Conservation (phyloP, 1,284 basidiomycete genomes). For the Trichosporon asahii region DNA sequence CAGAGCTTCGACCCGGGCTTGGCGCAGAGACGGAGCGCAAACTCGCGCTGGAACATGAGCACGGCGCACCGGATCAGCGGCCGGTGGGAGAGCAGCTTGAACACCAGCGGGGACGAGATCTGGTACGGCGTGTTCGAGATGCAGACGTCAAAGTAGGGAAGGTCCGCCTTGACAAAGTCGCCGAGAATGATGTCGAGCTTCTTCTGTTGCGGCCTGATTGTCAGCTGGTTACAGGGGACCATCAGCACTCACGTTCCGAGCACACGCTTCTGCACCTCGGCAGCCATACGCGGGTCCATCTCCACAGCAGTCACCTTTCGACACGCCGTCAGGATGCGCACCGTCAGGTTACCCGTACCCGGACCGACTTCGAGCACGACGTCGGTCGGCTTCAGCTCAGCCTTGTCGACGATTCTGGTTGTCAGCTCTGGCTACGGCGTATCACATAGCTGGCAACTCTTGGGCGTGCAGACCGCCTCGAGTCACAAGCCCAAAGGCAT, state of each 20-base stretch:
- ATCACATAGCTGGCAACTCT: not conserved
- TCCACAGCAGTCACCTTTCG: conserved; percentile 92
- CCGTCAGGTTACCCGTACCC: conserved; percentile 95
- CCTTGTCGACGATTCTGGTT: conserved; percentile 76
- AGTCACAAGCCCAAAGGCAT: not conserved
- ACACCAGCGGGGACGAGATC: conserved; percentile 96
- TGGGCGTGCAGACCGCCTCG: conserved; percentile 26
- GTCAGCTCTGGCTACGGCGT: not conserved
- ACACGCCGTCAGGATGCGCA: conserved; percentile 88
- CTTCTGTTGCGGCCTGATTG: conserved; percentile 80
- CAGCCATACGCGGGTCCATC: conserved; percentile 99
- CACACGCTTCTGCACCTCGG: conserved; percentile 93
- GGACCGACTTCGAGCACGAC: conserved; percentile 97
- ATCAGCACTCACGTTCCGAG: conserved; percentile 82
- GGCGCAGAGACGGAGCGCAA: conserved; percentile 88
- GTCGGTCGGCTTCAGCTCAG: conserved; percentile 89
- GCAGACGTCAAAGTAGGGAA: conserved; percentile 98
- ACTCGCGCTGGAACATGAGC: conserved; percentile 99
- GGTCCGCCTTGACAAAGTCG: conserved; percentile 93
- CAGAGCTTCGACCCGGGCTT: conserved; percentile 80
- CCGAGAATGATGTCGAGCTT: conserved; percentile 93
- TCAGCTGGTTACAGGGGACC: not conserved
- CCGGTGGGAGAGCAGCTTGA: conserved; percentile 93
- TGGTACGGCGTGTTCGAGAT: conserved; percentile 98
- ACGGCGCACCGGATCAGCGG: conserved; percentile 91